Evolutionary conservation across 768 basidiomycete genomes (phyloP).

Genomic region (Lactarius sanguifluus): DNA sequence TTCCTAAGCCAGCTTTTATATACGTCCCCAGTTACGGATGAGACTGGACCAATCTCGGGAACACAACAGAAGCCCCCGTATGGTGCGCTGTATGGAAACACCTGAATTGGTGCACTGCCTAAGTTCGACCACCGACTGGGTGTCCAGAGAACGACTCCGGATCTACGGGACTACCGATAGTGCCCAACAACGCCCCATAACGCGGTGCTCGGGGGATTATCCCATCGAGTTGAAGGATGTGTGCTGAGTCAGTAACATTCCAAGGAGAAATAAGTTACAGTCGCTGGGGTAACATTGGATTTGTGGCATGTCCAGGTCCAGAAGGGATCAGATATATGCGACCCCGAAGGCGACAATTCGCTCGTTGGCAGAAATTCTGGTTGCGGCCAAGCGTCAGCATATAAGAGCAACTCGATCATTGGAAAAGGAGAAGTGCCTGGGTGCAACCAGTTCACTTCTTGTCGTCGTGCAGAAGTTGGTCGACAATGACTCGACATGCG

Average conservation of each 20-base stretch:
- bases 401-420: too few species aligned
- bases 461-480: not conserved
- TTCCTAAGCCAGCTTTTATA: constrained; percentile 16
- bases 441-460: not conserved
- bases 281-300: not conserved
- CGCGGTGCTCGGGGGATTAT: not conserved
- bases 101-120: not conserved
- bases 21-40: not conserved
- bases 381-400: not conserved
- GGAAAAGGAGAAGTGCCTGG: not conserved
- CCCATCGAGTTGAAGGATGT: not conserved
- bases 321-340: not conserved
- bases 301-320: not conserved
- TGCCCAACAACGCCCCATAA: not conserved
- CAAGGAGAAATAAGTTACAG: not conserved
- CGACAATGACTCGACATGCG: too few species aligned
- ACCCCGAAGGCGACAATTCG: not conserved
- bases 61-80: not conserved
- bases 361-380: not conserved
- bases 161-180: constrained; percentile 3
- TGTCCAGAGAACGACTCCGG: not conserved
- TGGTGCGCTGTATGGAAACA: not conserved
- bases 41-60: too few species aligned
- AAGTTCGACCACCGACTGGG: not conserved
- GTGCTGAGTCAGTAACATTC: not conserved